Base-by-base conservation (phyloP, 192 early-diverging fungal genomes). In the Coemansia sp. region DNA sequence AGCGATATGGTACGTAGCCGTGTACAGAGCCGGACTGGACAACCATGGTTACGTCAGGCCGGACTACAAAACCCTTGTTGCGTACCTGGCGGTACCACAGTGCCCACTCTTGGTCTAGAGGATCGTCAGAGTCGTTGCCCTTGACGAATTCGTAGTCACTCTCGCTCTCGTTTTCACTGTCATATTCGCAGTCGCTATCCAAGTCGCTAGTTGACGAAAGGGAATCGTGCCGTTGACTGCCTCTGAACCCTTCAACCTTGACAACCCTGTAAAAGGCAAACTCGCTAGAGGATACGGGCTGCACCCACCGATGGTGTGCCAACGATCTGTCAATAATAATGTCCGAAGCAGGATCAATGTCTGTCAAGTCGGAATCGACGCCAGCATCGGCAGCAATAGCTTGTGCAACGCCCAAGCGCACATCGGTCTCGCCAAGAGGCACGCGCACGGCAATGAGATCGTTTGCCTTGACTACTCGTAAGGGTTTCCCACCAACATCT, bases 401-500 rank as follows among this genome's bases (percentile, higher is more conserved):
- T 18, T 58, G 67, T 3, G 76, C 73, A 55, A 84, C 66, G 1
- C 68, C 64, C 39, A 71, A 66, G 60, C 81, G 81, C 34, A 79
- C 31, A 47, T 62, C 57, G 20, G 76, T 74, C 13, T 84, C 81
- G 39, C 64, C 73, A 15, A 79, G 57, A 7, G 68, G 46, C 2
- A 85, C 38, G 20, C 61, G 83, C 50, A 80, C 74, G 0, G 78
- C 74, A 24, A 85, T 80, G 58, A 85, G 62, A 50, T 85, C 78
- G 31, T 75, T 78, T 11, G 68, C 31, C 47, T 75, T 74, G 39
- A 85, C 78, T 1, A 77, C 78, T 11, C 83, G 65, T 13, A 85
- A 41, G 3, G 73, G 69, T 3, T 41, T 34, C 5, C 46, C 29
- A 5, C 12, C 13, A 20, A 11, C 40, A 12, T 16, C 20, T 7